A percentile compares a stretch with the other conserved stretches of the same genome.
Evolutionary conservation across 371 early-diverging fungal genomes (phyloP).

Genomic region (Dinochytrium kinnereticum): DNA sequence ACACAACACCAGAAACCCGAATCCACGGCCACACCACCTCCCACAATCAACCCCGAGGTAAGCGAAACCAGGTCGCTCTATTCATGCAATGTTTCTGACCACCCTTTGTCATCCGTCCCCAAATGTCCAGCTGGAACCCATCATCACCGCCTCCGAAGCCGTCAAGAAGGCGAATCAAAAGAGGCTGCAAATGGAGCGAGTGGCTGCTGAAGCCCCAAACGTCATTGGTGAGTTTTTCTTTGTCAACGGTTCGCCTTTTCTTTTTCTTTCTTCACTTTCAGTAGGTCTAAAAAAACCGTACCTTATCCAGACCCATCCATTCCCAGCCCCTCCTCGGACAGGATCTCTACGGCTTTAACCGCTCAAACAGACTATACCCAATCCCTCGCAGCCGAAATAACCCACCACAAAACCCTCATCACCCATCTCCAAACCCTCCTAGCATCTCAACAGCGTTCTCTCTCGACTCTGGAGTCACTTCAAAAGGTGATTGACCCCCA

Average conservation of each 20-base stretch:
- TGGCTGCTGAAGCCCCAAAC: background rate
- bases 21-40: no score
- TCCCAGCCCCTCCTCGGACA: constrained; percentile 8
- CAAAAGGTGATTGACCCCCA: no score
- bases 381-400: constrained; percentile 5
- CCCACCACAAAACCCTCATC: background rate
- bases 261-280: background rate
- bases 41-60: no score
- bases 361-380: background rate
- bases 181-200: background rate
- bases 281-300: background rate
- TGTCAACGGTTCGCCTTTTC: background rate
- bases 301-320: background rate
- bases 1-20: no score
- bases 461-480: background rate
- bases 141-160: background rate
- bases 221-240: background rate
- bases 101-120: no score
- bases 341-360: background rate
- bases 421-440: constrained; percentile 2
- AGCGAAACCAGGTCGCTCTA: no score
- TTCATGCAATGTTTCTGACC: no score
- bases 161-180: background rate
- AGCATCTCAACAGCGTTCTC: background rate
- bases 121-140: background rate